Conservation (phyloP, 768 basidiomycete genomes). For the Termitomyces eurrhizus region DNA sequence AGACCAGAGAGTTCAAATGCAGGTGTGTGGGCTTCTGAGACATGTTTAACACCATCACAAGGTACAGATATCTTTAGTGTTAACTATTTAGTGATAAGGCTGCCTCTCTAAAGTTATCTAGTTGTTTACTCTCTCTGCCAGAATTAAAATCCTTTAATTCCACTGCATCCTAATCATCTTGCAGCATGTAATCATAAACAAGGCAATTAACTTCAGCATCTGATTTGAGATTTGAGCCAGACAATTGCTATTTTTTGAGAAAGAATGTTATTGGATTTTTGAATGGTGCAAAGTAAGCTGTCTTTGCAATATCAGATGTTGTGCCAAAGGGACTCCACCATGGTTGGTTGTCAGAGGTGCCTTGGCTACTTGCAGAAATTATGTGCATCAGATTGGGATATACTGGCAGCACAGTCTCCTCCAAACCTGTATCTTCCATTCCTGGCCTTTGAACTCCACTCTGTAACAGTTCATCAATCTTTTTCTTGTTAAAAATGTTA, state of each 20-base stretch:
- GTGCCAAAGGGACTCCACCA: no score
- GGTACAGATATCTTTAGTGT: constrained; percentile 22
- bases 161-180: no score
- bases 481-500: background rate
- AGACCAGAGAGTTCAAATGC: constrained; percentile 23
- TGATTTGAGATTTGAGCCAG: no score
- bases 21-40: background rate
- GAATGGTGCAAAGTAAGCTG: no score
- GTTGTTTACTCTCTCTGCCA: constrained; percentile 8
- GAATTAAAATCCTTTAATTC: constrained; percentile 14
- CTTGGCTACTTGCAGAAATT: background rate
- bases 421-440: background rate
- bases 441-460: background rate
- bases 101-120: constrained; percentile 12
- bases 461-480: background rate
- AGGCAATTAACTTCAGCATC: no score
- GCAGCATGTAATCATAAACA: no score
- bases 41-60: constrained; percentile 17
- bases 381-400: background rate
- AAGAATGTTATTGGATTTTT: no score
- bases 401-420: background rate
- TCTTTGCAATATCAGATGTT: no score
- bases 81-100: background rate
- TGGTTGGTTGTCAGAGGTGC: no score
- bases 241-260: no score